phyloP scores from a whole-genome alignment of 352 stramenopile species.

The Globisporangium solare region DNA sequence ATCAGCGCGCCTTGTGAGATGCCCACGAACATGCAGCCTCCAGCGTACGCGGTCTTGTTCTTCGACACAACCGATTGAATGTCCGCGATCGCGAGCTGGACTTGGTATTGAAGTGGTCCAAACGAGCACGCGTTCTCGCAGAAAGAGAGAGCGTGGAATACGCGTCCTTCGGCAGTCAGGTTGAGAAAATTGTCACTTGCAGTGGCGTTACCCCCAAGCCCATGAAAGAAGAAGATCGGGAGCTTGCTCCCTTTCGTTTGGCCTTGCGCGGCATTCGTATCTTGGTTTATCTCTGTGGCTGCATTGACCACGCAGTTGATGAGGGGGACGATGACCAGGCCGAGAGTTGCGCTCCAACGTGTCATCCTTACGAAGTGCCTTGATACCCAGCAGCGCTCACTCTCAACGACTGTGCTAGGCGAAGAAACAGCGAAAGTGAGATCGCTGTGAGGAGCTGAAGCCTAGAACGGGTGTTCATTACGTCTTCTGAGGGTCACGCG shows the following conservation, averaged over 20 bases:
- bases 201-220: slow-evolving; percentile 9
- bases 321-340: no score
- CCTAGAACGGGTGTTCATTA: no score
- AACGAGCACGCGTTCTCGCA: slow-evolving; percentile 19
- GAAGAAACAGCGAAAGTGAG: no score
- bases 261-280: no score
- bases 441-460: no score
- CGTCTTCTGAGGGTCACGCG: no score
- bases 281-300: no score
- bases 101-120: slow-evolving; percentile 14
- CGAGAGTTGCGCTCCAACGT: no score
- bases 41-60: slow-evolving; percentile 8
- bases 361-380: no score
- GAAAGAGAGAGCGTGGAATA: slow-evolving; percentile 23
- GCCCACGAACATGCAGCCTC: slow-evolving; percentile 30
- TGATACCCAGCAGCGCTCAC: no score
- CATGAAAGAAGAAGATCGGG: slow-evolving; percentile 32
- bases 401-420: no score
- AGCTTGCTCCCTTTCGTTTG: slow-evolving; percentile 2
- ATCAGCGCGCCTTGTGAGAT: slow-evolving; percentile 25
- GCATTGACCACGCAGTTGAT: no score
- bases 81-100: slow-evolving; percentile 20
- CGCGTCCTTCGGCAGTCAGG: slow-evolving; percentile 15
- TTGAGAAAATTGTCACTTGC: slow-evolving; percentile 10
- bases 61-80: slow-evolving; percentile 12